A percentile compares a stretch with the other conserved stretches of the same genome.
Conservation (phyloP, 208 protist species). For the Angomonas deanei region DNA sequence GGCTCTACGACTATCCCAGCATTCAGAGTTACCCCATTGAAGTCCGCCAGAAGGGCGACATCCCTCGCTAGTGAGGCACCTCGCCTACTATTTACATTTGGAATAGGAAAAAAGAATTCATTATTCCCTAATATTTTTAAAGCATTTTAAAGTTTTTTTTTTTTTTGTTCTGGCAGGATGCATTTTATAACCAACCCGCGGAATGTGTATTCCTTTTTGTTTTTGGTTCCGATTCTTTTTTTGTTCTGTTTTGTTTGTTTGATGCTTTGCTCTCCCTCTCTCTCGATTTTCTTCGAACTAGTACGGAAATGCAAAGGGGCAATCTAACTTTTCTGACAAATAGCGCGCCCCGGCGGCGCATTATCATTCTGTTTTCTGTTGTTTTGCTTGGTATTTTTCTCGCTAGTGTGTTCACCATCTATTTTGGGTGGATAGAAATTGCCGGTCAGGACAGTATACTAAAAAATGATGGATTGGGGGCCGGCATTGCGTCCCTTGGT, state of each 20-base stretch:
- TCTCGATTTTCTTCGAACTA: neutral
- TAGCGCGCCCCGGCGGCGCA: neutral
- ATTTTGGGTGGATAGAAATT: neutral
- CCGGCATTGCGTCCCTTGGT: neutral
- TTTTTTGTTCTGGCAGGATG: too few species aligned
- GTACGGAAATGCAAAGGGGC: neutral
- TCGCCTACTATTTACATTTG: neutral
- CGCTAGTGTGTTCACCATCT: neutral
- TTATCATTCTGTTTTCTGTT: neutral
- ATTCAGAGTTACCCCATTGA: conserved; percentile 88
- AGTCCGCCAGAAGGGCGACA: conserved; percentile 87
- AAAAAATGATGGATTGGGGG: neutral
- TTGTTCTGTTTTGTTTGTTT: too few species aligned
- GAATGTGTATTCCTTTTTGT: too few species aligned
- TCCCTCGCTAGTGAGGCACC: conserved; percentile 40
- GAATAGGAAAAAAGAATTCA: neutral
- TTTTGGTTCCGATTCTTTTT: too few species aligned
- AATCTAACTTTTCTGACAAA: neutral
- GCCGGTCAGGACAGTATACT: neutral
- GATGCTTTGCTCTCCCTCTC: too few species aligned
- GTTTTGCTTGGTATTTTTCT: neutral
- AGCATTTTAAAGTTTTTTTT: neutral
- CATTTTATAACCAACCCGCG: too few species aligned
- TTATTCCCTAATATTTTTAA: neutral
- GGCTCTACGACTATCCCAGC: conserved; percentile 87